Percentiles rank a stretch among this genome's conserved stretches.
Evolutionary conservation across 2,329 filamentous ascomycete genomes (phyloP).

Genomic region (Juglanconis juglandina): DNA sequence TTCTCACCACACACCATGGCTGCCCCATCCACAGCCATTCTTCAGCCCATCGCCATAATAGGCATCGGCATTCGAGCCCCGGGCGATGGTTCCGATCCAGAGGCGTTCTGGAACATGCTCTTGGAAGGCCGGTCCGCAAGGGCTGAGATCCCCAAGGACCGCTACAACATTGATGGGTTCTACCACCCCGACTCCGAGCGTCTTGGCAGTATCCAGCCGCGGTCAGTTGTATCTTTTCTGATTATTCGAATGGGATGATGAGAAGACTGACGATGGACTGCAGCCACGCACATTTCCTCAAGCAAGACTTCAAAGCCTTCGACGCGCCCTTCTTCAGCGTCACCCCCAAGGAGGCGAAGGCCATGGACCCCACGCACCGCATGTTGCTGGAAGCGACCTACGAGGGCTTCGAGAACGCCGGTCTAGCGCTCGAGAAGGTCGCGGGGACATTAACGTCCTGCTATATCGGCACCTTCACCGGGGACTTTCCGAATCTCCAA

Average conservation of each 20-base stretch:
- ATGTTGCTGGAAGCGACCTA: slow-evolving; percentile 33
- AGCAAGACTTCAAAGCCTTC: slow-evolving; percentile 18
- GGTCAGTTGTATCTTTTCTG: background rate
- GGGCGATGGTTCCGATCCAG: slow-evolving; percentile 9
- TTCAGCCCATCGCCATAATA: slow-evolving; percentile 18
- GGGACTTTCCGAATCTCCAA: slow-evolving; percentile 25
- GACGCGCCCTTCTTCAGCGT: slow-evolving; percentile 32
- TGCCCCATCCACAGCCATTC: background rate
- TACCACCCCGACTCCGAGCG: slow-evolving; percentile 7
- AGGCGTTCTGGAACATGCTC: slow-evolving; percentile 3
- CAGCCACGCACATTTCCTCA: slow-evolving; percentile 1
- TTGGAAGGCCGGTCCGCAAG: slow-evolving; percentile 4
- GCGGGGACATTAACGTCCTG: slow-evolving; percentile 28
- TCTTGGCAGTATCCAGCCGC: background rate
- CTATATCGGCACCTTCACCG: slow-evolving; percentile 30
- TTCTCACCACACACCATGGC: background rate
- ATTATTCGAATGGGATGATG: background rate
- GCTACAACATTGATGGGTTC: slow-evolving; percentile 16
- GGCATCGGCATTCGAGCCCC: slow-evolving; percentile 15
- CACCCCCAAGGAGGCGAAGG: slow-evolving; percentile 27
- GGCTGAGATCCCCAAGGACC: slow-evolving; percentile 7
- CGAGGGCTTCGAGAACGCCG: slow-evolving; percentile 33
- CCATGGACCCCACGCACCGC: slow-evolving; percentile 32
- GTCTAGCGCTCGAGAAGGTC: slow-evolving; percentile 25
- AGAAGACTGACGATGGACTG: slow-evolving; percentile 13